Evolutionary conservation across 2,329 filamentous ascomycete genomes (phyloP).

Genomic region (Trichoderma citrinoviride): DNA sequence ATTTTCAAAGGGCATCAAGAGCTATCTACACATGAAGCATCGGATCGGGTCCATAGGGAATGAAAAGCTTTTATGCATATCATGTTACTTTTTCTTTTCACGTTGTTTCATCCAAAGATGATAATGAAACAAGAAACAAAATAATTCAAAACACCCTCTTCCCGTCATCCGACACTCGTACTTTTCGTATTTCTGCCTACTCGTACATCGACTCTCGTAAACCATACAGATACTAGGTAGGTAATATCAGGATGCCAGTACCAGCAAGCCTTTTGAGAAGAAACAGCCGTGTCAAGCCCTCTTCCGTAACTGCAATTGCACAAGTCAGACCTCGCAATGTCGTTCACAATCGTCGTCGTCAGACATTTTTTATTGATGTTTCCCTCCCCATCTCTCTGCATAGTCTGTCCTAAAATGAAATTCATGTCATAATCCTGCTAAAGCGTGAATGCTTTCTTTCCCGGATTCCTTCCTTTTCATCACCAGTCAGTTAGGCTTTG

Average conservation of each 20-base stretch:
- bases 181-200: background rate
- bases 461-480: constrained; percentile 19
- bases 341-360: background rate
- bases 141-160: constrained; percentile 19
- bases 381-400: constrained; percentile 1
- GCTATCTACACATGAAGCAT: constrained; percentile 38
- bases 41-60: constrained; percentile 40
- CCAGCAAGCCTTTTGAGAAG: no score
- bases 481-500: background rate
- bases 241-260: background rate
- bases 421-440: constrained; percentile 20
- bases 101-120: constrained; percentile 24
- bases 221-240: background rate
- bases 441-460: constrained; percentile 13
- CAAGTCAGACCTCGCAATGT: background rate
- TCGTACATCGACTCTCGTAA: background rate
- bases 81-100: constrained; percentile 26
- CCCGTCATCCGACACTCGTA: background rate
- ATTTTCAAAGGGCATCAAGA: constrained; percentile 36
- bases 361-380: background rate
- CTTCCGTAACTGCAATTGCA: background rate
- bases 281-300: no score
- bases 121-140: constrained; percentile 22
- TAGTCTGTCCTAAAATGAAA: constrained; percentile 19
- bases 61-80: constrained; percentile 37